Conservation (phyloP, 2,329 filamentous ascomycete species). For the Orbilia ellipsospora region DNA sequence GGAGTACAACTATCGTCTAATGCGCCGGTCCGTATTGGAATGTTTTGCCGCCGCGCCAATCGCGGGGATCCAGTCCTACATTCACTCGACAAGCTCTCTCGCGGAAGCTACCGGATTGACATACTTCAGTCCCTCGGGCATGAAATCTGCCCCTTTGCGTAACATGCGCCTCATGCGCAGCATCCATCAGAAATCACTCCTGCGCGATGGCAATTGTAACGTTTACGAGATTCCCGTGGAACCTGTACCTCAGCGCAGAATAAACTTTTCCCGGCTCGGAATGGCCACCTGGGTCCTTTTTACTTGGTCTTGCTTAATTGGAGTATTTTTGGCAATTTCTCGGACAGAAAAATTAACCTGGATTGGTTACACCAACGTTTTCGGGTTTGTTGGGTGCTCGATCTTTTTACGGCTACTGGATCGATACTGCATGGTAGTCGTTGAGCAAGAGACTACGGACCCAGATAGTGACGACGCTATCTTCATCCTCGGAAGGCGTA, state of each 20-base stretch:
- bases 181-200: neutral
- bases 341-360: neutral
- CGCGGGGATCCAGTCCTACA: no score
- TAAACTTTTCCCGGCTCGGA: neutral
- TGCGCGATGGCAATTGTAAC: slow-evolving; percentile 1
- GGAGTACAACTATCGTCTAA: no score
- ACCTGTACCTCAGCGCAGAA: neutral
- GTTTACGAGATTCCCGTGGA: slow-evolving; percentile 2
- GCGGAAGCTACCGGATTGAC: no score
- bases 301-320: slow-evolving; percentile 5
- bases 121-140: no score
- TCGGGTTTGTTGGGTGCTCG: neutral
- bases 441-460: neutral
- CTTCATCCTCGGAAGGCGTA: slow-evolving; percentile 6
- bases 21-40: no score
- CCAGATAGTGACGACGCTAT: neutral
- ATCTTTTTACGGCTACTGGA: slow-evolving; percentile 2
- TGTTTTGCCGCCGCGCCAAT: no score
- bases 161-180: no score
- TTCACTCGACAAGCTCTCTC: no score
- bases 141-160: no score
- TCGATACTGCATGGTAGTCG: neutral
- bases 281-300: slow-evolving; percentile 6
- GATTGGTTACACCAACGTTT: neutral
- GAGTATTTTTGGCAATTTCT: neutral